A percentile compares a stretch with the other conserved stretches of the same genome.
phyloP scores from a whole-genome alignment of 2,329 filamentous ascomycete species.

The Aspergillus ruber region DNA sequence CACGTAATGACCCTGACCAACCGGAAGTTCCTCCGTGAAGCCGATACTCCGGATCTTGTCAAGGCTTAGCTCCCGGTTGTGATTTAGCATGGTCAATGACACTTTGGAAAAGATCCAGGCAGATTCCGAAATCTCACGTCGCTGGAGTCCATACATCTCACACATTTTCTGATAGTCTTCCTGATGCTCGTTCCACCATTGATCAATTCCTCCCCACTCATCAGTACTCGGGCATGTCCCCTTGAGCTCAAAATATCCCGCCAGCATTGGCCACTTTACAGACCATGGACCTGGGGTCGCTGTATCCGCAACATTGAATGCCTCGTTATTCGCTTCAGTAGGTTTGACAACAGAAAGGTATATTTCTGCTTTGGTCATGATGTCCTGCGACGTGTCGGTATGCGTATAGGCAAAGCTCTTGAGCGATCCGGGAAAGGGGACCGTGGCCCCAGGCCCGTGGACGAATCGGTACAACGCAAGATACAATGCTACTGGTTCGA shows the following conservation, averaged over 20 bases:
- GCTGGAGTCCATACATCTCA: constrained; percentile 9
- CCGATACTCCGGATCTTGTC: constrained; percentile 18
- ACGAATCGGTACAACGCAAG: constrained; percentile 32
- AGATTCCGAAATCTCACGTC: constrained; percentile 5
- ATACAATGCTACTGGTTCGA: constrained; percentile 35
- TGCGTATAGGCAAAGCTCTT: constrained; percentile 26
- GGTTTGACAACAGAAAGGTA: constrained; percentile 16
- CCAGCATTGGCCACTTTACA: constrained; percentile 14
- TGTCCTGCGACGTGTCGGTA: constrained; percentile 34
- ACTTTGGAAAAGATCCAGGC: neutral
- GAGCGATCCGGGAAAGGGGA: constrained; percentile 32
- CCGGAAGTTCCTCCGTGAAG: constrained; percentile 15
- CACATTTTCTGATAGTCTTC: constrained; percentile 15
- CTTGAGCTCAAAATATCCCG: constrained; percentile 16
- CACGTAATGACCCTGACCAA: constrained; percentile 11
- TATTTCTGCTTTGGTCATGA: constrained; percentile 18
- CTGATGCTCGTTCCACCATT: constrained; percentile 15
- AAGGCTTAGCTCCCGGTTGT: constrained; percentile 15
- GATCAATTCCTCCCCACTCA: constrained; percentile 10
- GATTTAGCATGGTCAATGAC: constrained; percentile 10
- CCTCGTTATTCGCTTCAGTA: constrained; percentile 9
- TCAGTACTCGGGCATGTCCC: constrained; percentile 5
- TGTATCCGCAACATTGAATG: constrained; percentile 22
- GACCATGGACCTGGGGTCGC: constrained; percentile 10
- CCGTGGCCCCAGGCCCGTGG: constrained; percentile 29